These are phyloP conservation scores for Taiozyma onychis DNA, from an alignment of 1,139 yeast genomes.

Conservation along the genomic window DNA sequence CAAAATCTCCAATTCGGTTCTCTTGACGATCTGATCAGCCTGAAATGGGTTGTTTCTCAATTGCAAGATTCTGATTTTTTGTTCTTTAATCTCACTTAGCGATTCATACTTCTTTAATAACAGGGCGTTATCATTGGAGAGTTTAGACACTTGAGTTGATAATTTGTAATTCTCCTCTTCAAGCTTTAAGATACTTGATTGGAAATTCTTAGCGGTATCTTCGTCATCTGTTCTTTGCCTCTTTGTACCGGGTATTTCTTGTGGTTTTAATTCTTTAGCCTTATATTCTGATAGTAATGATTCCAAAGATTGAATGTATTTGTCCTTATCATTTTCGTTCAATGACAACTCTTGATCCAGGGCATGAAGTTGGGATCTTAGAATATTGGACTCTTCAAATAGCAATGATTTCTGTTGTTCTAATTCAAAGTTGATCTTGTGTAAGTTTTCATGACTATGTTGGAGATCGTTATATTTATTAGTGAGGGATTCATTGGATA, in stretches of 20 bases:
- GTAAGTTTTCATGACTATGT: conserved; percentile 31
- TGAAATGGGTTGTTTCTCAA: conserved; percentile 64
- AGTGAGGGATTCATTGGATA: conserved; percentile 30
- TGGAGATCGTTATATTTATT: conserved; percentile 25
- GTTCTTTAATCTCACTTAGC: conserved; percentile 29
- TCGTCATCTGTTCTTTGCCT: conserved; percentile 27
- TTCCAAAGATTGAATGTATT: conserved; percentile 37
- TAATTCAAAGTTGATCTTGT: conserved; percentile 35
- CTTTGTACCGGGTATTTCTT: conserved; percentile 19
- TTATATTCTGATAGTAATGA: conserved; percentile 56
- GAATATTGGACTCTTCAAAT: conserved; percentile 54
- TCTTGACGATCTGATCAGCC: conserved; percentile 59
- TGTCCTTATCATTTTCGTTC: conserved; percentile 20
- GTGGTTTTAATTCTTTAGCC: conserved; percentile 33
- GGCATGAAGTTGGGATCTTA: conserved; percentile 42
- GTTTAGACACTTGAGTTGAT: conserved; percentile 33
- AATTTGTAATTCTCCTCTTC: conserved; percentile 41
- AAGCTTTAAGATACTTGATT: conserved; percentile 25
- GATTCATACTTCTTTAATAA: conserved; percentile 33
- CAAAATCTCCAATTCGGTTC: conserved; percentile 45
- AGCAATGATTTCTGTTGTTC: conserved; percentile 51
- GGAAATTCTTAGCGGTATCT: conserved; percentile 32
- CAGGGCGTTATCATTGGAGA: conserved; percentile 31
- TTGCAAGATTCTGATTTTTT: conserved; percentile 52
- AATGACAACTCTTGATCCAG: conserved; percentile 29